phyloP scores from a whole-genome alignment of 805 yeast species.

The Priceomyces carsonii region DNA sequence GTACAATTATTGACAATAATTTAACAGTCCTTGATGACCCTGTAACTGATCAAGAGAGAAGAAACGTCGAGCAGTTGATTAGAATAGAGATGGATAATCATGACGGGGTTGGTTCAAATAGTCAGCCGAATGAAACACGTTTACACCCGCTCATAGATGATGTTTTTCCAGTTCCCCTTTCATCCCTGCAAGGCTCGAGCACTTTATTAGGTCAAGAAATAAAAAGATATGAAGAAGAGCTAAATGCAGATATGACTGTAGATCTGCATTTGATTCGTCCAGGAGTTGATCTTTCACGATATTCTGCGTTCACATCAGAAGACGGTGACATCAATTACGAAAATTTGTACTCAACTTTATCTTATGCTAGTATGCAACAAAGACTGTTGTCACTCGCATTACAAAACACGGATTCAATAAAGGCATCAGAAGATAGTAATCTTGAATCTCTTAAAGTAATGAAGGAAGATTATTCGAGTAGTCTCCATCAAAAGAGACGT shows the following conservation, averaged over 20 bases:
- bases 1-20: conserved; percentile 5
- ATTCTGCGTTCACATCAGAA: conserved; percentile 23
- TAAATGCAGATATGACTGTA: conserved; percentile 12
- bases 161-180: conserved; percentile 16
- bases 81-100: conserved; percentile 20
- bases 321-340: conserved; percentile 18
- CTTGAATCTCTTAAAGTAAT: conserved; percentile 22
- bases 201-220: conserved; percentile 16
- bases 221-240: conserved; percentile 29
- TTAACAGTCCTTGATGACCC: conserved; percentile 32
- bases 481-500: conserved; percentile 38
- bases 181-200: conserved; percentile 3
- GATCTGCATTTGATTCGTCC: conserved; percentile 18
- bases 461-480: conserved; percentile 18
- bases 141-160: conserved; percentile 24
- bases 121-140: conserved; percentile 2
- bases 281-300: conserved; percentile 35
- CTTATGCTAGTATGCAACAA: conserved; percentile 40
- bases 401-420: conserved; percentile 40
- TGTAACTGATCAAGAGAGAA: conserved; percentile 36
- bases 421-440: conserved; percentile 33
- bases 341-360: conserved; percentile 36
- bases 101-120: too few relatives aligned
- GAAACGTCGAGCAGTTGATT: conserved; percentile 36
- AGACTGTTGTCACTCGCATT: conserved; percentile 38